Percentiles rank a stretch among this genome's conserved stretches.
These are phyloP conservation scores for Lentinula sp. DNA, from an alignment of 768 basidiomycete species.

Conservation along the genomic window DNA sequence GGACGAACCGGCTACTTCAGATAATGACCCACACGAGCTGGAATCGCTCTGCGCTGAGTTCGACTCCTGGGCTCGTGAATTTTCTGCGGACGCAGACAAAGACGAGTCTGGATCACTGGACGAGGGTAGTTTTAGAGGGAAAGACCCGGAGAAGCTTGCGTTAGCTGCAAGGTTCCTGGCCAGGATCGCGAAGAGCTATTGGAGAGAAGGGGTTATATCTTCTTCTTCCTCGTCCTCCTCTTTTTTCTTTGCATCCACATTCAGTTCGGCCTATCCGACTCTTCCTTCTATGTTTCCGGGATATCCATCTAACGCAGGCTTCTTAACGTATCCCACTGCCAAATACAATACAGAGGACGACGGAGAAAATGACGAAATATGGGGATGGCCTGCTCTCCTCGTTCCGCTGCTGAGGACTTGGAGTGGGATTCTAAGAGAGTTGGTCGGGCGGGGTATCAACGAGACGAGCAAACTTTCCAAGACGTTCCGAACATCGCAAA, in stretches of 20 bases:
- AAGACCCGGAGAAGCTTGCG: constrained; percentile 71
- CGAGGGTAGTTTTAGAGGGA: neutral
- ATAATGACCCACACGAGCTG: neutral
- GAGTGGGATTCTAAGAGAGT: neutral
- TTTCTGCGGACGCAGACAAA: too few relatives aligned
- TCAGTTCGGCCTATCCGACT: neutral
- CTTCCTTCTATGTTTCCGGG: neutral
- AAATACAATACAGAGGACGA: neutral
- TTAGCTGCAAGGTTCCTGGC: constrained; percentile 70
- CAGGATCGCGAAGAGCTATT: neutral
- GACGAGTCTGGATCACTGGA: too few relatives aligned
- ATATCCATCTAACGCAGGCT: neutral
- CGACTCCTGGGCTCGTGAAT: too few relatives aligned
- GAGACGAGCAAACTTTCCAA: neutral
- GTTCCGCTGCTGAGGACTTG: constrained; percentile 75
- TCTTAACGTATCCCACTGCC: neutral
- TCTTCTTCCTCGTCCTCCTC: neutral
- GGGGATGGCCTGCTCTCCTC: neutral
- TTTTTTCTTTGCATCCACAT: neutral
- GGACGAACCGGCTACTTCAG: neutral
- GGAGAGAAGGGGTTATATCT: neutral
- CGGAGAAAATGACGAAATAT: neutral
- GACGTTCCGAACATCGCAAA: too few relatives aligned
- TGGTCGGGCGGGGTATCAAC: neutral
- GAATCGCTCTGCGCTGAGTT: too few relatives aligned